Conservation (phyloP, 1,284 basidiomycete genomes). For the Sanghuangporus sanghuang region DNA sequence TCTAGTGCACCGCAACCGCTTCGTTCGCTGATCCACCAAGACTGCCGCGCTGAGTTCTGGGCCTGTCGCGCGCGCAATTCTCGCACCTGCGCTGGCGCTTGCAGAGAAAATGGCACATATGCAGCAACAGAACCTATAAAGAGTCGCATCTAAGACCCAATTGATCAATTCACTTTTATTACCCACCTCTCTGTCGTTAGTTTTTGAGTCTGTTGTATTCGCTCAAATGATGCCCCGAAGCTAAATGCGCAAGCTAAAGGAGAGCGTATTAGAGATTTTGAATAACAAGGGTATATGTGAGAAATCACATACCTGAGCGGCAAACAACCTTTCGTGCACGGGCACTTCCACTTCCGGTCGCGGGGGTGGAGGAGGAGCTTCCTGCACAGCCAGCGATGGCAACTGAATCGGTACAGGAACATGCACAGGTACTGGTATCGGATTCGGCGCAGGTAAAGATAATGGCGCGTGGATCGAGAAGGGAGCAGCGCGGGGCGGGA, state of each 20-base stretch:
- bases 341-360: neutral
- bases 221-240: slow-evolving; percentile 77
- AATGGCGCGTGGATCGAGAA: neutral
- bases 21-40: slow-evolving; percentile 50
- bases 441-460: neutral
- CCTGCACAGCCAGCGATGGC: neutral
- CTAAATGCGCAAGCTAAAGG: slow-evolving; percentile 49
- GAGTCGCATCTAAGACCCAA: neutral
- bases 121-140: slow-evolving; percentile 44
- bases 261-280: neutral
- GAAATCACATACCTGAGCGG: slow-evolving; percentile 14
- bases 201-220: slow-evolving; percentile 78
- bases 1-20: neutral
- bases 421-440: neutral
- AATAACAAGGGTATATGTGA: neutral
- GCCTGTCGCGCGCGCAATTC: slow-evolving; percentile 59
- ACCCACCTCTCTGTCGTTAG: slow-evolving; percentile 52
- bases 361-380: neutral
- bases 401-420: neutral
- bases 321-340: slow-evolving; percentile 11
- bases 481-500: no score
- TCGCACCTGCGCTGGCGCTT: slow-evolving; percentile 59
- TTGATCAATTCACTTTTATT: neutral
- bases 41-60: slow-evolving; percentile 33
- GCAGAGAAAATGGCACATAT: slow-evolving; percentile 71